Evolutionary conservation across 1,139 yeast genomes (phyloP), one percentile per base, ranked within the genome.

Genomic region (Kodamaea suecica): DNA sequence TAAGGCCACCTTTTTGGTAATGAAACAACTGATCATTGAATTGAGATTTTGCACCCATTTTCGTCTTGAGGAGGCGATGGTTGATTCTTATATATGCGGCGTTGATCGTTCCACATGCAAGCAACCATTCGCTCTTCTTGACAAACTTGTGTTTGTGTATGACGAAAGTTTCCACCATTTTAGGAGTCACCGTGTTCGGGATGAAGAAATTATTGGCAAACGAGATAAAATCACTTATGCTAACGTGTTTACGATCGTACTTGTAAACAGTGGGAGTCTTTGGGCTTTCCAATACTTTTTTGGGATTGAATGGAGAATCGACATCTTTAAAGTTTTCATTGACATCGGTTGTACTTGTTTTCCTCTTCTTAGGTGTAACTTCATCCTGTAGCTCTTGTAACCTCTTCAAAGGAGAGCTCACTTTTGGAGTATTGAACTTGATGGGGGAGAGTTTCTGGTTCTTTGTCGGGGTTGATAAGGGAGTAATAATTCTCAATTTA

Each of bases 51-150:
- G 75, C 66, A 2, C 83, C 78, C 7, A 79, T 62, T 34, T 67
- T 71, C 8, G 59, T 52, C 7, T 60, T 52, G 12, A 80, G 56
- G 19, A 67, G 51, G 16, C 62, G 62, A 40, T 73, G 70, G 50
- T 79, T 78, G 24, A 81, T 66, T 10, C 80, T 61, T 10, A 67
- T 60, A 35, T 77, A 79, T 10, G 81, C 79, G 5, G 81, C 73
- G 28, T 80, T 66, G 1, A 81, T 66, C 42, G 82, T 53, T 0
- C 88, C 90, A 52, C 85, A 79, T 1, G 82, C 76, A 19, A 82
- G 54, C 11, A 79, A 76, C 86, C 88, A 82, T 29, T 80, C 82
- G 38, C 73, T 77, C 32, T 73, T 73, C 43, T 66, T 69, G 12
- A 51, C 47, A 34, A 80, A 71, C 44, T 76, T 75, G 32, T 71